A percentile compares a stretch with the other conserved stretches of the same genome.
These are phyloP conservation scores for Lomentospora prolificans DNA, from an alignment of 2,329 filamentous ascomycete genomes.

Conservation along the genomic window DNA sequence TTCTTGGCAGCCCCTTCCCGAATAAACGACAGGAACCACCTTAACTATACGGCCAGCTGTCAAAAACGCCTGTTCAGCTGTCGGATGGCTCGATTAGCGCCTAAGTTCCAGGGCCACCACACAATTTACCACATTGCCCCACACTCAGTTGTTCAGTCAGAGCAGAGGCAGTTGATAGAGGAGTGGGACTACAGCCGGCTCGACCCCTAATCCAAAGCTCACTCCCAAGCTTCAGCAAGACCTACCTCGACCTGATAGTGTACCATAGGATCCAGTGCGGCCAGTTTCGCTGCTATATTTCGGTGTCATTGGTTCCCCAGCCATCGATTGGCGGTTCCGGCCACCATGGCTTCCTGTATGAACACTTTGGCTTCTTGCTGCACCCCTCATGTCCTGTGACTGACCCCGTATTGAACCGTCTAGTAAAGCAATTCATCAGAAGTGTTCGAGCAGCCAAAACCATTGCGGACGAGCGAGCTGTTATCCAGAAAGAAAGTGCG, in stretches of 20 bases:
- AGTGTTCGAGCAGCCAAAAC: slow-evolving; percentile 98
- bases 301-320: background rate
- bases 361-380: background rate
- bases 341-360: background rate
- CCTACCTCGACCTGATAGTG: background rate
- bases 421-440: slow-evolving; percentile 99
- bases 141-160: no score
- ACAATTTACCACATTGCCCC: no score
- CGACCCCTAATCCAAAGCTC: no score
- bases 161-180: no score
- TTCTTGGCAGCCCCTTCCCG: background rate
- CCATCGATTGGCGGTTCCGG: background rate
- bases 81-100: no score
- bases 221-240: background rate
- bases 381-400: background rate
- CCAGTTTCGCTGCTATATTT: background rate
- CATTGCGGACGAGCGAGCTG: slow-evolving; percentile 94
- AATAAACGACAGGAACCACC: no score
- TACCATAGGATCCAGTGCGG: background rate
- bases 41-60: no score
- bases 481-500: slow-evolving; percentile 98
- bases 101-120: no score
- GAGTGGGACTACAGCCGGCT: background rate
- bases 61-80: no score
- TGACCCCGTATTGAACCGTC: background rate